A percentile compares a stretch with the other conserved stretches of the same genome.
These are phyloP conservation scores for Jatropha podagrica DNA, from an alignment of 441 rosid species.

Conservation along the genomic window DNA sequence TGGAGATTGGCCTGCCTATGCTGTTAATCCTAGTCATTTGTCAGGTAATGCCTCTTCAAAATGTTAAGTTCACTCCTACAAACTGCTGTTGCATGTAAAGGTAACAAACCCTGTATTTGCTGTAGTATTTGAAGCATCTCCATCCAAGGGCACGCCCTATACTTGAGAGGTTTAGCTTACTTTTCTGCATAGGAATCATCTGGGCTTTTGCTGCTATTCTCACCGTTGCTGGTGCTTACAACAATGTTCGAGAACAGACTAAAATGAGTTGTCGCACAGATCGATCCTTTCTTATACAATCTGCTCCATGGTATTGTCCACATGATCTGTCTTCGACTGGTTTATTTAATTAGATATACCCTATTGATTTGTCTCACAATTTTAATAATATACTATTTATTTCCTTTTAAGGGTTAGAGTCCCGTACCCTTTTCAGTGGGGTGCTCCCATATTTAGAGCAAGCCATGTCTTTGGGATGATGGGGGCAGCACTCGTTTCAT, in stretches of 20 bases:
- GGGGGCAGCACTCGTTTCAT: slow-evolving; percentile 85
- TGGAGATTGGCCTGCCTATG: slow-evolving; percentile 95
- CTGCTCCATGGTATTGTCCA: slow-evolving; percentile 72
- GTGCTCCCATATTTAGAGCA: slow-evolving; percentile 88
- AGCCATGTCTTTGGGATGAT: slow-evolving; percentile 94
- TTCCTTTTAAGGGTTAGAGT: slow-evolving; percentile 64
- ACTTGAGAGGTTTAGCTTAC: slow-evolving; percentile 82
- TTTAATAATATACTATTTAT: background rate
- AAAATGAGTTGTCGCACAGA: slow-evolving; percentile 78
- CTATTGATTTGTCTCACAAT: background rate
- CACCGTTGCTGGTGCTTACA: slow-evolving; percentile 90
- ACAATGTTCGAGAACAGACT: slow-evolving; percentile 53
- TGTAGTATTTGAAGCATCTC: slow-evolving; percentile 59
- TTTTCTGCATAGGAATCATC: slow-evolving; percentile 66
- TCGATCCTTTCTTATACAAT: slow-evolving; percentile 61
- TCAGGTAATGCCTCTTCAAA: slow-evolving; percentile 47
- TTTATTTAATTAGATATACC: background rate
- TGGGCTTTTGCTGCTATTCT: slow-evolving; percentile 96
- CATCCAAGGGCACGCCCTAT: slow-evolving; percentile 30
- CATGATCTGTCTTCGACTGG: slow-evolving; percentile 8
- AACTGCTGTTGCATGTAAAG: background rate
- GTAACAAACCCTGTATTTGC: slow-evolving; percentile 21
- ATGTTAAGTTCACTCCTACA: background rate
- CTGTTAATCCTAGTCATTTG: slow-evolving; percentile 63
- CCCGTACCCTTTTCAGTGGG: slow-evolving; percentile 97